Base-by-base conservation (phyloP, 805 yeast genomes). In the Lachancea dasiensis region DNA sequence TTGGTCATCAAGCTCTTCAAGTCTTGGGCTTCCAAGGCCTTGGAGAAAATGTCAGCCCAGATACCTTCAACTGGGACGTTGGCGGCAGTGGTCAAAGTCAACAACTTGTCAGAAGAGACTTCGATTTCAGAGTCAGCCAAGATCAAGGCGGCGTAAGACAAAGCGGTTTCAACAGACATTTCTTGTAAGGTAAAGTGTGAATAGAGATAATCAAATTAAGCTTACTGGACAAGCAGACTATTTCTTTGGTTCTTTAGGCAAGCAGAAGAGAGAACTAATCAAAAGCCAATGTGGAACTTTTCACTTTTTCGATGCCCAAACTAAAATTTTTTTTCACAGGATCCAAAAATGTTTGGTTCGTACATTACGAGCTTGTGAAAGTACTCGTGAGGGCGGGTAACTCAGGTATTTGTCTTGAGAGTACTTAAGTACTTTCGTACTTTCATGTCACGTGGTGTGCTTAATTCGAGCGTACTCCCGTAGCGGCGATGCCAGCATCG, bases 71-170 rank as follows among this genome's bases (percentile, higher is more conserved):
- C 76, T 54, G 74, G 70, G 58, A 81, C 77, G 64, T 82, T 80
- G 54, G 94, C 92, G 60, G 86, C 84, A 49, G 70, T 58, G 66
- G 83, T 72, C 68, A 83, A 69, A 61, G 85, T 72, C 62, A 73
- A 62, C 64, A 83, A 75, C 75, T 82, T 82, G 65, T 80, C 89
- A 57, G 87, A 54, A 47, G 95, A 77, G 79, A 92, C 78, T 71
- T 89, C 96, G 64, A 86, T 73, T 64, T 86, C 96, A 63, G 97
- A 86, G 67, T 90, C 98, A 56, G 97, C 95, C 71, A 90, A 79
- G 75, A 90, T 87, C 71, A 90, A 81, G 65, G 97, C 95, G 69
- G 98, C 97, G 84, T 86, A 87, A 60, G 96, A 84, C 66, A 86
- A 86, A 66, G 90, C 80, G 64, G 95, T 78, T 78, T 87, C 95